These are phyloP conservation scores for Zygosaccharomyces siamensis DNA, from an alignment of 805 yeast genomes.

Conservation along the genomic window DNA sequence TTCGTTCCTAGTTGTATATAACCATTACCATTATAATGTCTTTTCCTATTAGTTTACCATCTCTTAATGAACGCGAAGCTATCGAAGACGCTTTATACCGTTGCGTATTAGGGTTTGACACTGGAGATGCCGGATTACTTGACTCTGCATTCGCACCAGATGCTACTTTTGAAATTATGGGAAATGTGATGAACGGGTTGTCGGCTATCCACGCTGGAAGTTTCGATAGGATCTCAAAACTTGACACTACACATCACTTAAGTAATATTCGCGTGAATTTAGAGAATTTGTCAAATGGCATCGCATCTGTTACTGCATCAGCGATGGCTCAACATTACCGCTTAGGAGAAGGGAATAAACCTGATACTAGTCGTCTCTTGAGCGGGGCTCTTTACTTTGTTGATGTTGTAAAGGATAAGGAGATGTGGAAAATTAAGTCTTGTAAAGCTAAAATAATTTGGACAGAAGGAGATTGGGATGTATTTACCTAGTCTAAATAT, in stretches of 20 bases:
- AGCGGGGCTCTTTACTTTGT: conserved; percentile 3
- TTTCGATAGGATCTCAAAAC: conserved; percentile 3
- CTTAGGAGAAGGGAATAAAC: conserved; percentile 2
- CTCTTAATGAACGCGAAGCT: conserved; percentile 5
- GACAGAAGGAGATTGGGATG: conserved; percentile 5
- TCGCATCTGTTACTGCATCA: conserved; percentile 6
- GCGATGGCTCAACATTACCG: conserved; percentile 8
- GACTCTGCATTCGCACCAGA: conserved; percentile 6
- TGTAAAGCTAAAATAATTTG: conserved; percentile 3
- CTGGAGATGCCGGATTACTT: conserved; percentile 1
- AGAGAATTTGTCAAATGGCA: not conserved
- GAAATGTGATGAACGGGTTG: conserved; percentile 4
- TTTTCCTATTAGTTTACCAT: conserved; percentile 1
- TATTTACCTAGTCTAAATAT: not conserved
- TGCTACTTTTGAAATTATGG: conserved; percentile 1
- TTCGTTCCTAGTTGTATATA: too few relatives aligned
- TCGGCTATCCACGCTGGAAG: conserved; percentile 2
- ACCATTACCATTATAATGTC: not conserved
- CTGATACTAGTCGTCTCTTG: conserved; percentile 2
- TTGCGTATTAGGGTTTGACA: conserved; percentile 4
- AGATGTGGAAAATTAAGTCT: conserved; percentile 6
- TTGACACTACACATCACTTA: conserved; percentile 7
- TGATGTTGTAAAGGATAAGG: conserved; percentile 3
- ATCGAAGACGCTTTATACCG: conserved; percentile 8
- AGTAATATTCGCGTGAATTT: conserved; percentile 7